These are phyloP conservation scores for Candolleomyces efflorescens DNA, from an alignment of 768 basidiomycete species.

Conservation along the genomic window DNA sequence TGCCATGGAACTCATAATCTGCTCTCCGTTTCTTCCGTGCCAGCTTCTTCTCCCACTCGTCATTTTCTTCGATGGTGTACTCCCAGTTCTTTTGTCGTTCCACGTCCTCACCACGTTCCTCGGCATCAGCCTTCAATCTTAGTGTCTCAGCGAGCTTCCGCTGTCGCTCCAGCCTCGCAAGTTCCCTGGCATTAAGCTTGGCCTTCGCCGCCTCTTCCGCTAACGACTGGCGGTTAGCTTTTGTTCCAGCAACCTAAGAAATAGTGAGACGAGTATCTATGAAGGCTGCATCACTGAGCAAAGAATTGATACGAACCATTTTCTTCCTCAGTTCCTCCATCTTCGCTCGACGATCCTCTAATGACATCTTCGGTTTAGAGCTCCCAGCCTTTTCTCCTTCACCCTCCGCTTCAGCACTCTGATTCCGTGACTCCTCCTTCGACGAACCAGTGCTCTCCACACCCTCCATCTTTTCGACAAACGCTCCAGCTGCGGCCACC, in stretches of 20 bases:
- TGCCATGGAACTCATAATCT: constrained; percentile 87
- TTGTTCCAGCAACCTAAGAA: constrained; percentile 64
- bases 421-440: constrained; percentile 5
- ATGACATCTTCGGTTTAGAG: constrained; percentile 33
- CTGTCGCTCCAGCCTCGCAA: constrained; percentile 82
- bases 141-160: constrained; percentile 86
- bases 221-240: constrained; percentile 81
- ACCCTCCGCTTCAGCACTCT: constrained; percentile 18
- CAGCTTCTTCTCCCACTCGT: constrained; percentile 91
- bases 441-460: constrained; percentile 15
- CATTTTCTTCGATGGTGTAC: constrained; percentile 93
- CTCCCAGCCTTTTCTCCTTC: constrained; percentile 17
- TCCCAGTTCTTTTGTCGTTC: constrained; percentile 94
- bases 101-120: constrained; percentile 88
- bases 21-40: constrained; percentile 79
- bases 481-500: constrained; percentile 23
- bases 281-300: not conserved
- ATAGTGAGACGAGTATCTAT: constrained; percentile 5
- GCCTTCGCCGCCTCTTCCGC: constrained; percentile 80
- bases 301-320: constrained; percentile 55
- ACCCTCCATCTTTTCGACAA: constrained; percentile 25
- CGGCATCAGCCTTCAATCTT: constrained; percentile 81
- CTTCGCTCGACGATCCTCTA: constrained; percentile 76
- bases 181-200: constrained; percentile 74
- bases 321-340: constrained; percentile 70